A percentile compares a stretch with the other conserved stretches of the same genome.
These are phyloP conservation scores for Dendryphion nanum DNA, from an alignment of 2,329 filamentous ascomycete genomes.

Conservation along the genomic window DNA sequence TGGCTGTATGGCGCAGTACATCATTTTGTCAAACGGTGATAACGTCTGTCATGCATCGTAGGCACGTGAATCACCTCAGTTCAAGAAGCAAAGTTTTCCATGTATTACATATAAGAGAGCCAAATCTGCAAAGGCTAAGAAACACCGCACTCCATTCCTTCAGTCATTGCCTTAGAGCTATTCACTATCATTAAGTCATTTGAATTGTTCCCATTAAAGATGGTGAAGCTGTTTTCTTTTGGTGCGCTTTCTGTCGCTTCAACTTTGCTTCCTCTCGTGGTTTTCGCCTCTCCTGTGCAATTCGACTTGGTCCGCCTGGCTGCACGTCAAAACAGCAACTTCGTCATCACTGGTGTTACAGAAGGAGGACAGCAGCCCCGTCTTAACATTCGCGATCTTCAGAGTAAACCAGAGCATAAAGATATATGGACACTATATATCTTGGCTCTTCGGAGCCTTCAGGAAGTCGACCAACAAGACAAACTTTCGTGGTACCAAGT, in stretches of 20 bases:
- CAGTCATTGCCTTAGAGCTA: no score
- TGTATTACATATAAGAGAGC: no score
- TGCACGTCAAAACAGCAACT: slow-evolving; percentile 37
- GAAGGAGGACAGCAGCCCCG: slow-evolving; percentile 40
- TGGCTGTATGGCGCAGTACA: no score
- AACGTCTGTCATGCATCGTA: no score
- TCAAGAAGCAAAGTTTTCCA: no score
- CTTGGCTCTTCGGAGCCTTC: slow-evolving; percentile 1
- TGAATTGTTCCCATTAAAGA: neutral
- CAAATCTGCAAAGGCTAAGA: no score
- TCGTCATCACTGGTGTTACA: slow-evolving; percentile 27
- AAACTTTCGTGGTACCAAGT: slow-evolving; percentile 5
- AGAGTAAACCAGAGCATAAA: slow-evolving; percentile 43
- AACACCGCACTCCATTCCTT: no score
- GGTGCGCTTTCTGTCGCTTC: neutral
- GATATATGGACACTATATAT: slow-evolving; percentile 5
- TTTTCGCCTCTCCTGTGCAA: neutral
- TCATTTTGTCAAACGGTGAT: no score
- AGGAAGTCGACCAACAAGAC: slow-evolving; percentile 3
- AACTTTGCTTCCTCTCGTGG: neutral
- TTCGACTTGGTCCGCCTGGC: neutral
- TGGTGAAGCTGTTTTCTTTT: neutral
- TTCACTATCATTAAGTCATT: slow-evolving; percentile 14
- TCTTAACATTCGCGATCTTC: slow-evolving; percentile 63
- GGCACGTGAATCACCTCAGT: no score